Evolutionary conservation across 768 basidiomycete species (phyloP).

Genomic region (Trichaptum fuscoviolaceum): DNA sequence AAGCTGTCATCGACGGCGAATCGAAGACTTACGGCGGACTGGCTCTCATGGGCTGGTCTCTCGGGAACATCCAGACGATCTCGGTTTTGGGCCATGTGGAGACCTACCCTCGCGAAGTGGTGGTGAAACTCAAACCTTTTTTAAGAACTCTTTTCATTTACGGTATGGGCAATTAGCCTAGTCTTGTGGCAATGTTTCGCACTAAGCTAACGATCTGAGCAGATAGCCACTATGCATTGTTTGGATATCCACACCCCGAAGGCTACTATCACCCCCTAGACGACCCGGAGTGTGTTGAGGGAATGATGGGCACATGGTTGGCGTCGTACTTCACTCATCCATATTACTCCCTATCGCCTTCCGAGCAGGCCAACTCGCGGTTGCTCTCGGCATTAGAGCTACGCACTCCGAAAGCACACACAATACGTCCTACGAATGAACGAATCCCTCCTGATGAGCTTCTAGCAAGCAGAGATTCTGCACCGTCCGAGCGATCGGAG

Average conservation of each 20-base stretch:
- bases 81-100: conserved; percentile 14
- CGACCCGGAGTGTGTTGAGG: background rate
- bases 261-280: background rate
- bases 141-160: conserved; percentile 24
- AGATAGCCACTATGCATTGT: background rate
- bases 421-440: background rate
- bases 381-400: background rate
- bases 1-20: background rate
- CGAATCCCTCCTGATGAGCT: background rate
- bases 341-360: background rate
- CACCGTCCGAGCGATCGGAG: background rate
- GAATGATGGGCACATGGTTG: background rate
- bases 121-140: conserved; percentile 12
- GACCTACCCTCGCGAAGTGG: conserved; percentile 12
- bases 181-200: background rate
- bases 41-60: conserved; percentile 31
- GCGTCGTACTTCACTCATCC: background rate
- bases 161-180: conserved; percentile 17
- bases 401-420: background rate
- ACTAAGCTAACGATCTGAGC: background rate
- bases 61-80: conserved; percentile 22
- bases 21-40: conserved; percentile 22
- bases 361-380: background rate
- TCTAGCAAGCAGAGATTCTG: background rate
- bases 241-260: conserved; percentile 1